Conservation (phyloP, 2,329 filamentous ascomycete genomes). For the Beauveria rudraprayagi region DNA sequence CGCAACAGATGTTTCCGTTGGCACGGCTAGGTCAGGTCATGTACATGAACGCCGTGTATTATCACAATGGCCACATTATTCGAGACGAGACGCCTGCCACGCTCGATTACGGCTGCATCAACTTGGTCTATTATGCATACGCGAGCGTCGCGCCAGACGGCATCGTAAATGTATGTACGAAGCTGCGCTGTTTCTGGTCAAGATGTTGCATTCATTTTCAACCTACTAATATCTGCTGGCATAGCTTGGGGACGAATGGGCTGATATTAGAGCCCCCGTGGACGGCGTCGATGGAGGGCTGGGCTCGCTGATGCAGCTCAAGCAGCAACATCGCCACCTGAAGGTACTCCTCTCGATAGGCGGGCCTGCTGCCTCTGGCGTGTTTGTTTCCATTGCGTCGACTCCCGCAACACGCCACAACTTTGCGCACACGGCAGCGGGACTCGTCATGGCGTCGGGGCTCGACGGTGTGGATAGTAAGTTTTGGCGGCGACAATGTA, state of each 20-base stretch:
- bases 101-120: constrained; percentile 68
- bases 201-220: background rate
- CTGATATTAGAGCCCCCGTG: constrained; percentile 63
- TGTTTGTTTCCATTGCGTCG: constrained; percentile 60
- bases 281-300: constrained; percentile 65
- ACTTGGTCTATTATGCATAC: constrained; percentile 77
- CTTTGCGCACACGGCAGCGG: constrained; percentile 60
- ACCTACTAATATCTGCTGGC: background rate
- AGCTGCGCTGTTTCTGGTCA: too few species aligned
- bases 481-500: constrained; percentile 14
- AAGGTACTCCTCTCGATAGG: constrained; percentile 73
- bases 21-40: constrained; percentile 30
- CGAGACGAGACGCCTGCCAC: constrained; percentile 63
- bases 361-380: constrained; percentile 55
- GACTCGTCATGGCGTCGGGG: constrained; percentile 61
- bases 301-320: constrained; percentile 64
- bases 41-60: constrained; percentile 72
- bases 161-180: constrained; percentile 60
- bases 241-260: constrained; percentile 73
- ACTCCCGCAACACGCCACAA: constrained; percentile 53
- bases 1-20: background rate
- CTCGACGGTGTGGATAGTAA: constrained; percentile 59
- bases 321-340: constrained; percentile 60
- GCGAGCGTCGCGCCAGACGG: constrained; percentile 66
- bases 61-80: constrained; percentile 72